A percentile compares a stretch with the other conserved stretches of the same genome.
phyloP scores from a whole-genome alignment of 164 flowering plant species.

The Aristolochia fimbriata region DNA sequence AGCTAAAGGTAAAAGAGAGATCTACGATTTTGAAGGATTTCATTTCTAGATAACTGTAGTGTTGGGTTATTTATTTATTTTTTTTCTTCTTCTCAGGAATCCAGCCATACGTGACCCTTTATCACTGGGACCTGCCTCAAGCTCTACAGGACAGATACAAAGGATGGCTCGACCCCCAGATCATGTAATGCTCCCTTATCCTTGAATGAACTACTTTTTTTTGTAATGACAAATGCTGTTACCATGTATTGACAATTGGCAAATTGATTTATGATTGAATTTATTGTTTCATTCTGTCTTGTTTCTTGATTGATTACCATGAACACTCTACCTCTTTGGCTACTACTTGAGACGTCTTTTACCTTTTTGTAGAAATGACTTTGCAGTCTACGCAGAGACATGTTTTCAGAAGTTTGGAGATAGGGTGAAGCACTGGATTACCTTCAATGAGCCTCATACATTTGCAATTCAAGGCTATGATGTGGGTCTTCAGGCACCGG shows the following conservation, averaged over 20 bases:
- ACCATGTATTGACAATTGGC: no score
- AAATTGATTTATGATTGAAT: no score
- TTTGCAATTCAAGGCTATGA: conserved; percentile 72
- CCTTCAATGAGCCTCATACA: conserved; percentile 90
- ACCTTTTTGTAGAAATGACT: conserved; percentile 57
- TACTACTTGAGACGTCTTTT: not conserved
- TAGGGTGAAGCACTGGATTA: conserved; percentile 90
- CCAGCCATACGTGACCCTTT: conserved; percentile 80
- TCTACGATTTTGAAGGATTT: no score
- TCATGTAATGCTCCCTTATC: conserved; percentile 35
- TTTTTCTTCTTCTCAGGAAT: conserved; percentile 43
- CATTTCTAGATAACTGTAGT: not conserved
- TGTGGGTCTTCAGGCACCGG: conserved; percentile 81
- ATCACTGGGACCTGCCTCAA: conserved; percentile 97
- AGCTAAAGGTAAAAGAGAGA: conserved; percentile 45
- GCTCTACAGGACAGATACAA: conserved; percentile 60
- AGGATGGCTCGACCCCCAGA: conserved; percentile 66
- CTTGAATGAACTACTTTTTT: not conserved
- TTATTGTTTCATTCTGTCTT: not conserved
- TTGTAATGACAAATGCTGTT: not conserved
- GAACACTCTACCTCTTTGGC: no score
- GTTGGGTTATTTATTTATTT: not conserved
- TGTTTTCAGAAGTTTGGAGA: conserved; percentile 84
- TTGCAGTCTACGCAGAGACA: conserved; percentile 59
- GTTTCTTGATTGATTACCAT: not conserved